phyloP scores from a whole-genome alignment of 495 filamentous ascomycete species.

The Hypoxylon fragiforme region DNA sequence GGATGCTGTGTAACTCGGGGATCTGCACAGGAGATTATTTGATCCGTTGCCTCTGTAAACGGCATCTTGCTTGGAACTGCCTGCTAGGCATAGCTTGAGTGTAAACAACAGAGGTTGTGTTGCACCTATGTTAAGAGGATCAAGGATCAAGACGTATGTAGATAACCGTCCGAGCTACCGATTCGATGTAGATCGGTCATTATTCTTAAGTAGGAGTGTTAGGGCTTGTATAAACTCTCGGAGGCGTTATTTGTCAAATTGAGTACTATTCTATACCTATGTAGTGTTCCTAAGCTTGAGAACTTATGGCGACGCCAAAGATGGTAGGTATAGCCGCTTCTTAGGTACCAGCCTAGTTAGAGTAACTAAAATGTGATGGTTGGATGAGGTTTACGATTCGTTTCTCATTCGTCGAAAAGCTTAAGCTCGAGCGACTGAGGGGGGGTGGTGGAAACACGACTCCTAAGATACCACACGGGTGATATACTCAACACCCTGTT shows the following conservation, averaged over 20 bases:
- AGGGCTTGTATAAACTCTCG: no score
- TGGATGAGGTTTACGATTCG: background rate
- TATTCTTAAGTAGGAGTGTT: no score
- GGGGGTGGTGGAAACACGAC: background rate
- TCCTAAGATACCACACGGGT: no score
- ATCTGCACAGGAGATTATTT: conserved; percentile 34
- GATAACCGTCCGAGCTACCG: conserved; percentile 31
- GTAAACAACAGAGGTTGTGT: conserved; percentile 15
- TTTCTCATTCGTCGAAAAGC: background rate
- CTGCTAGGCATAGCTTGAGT: no score
- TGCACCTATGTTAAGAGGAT: conserved; percentile 25
- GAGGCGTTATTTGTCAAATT: no score
- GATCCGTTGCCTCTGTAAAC: conserved; percentile 25
- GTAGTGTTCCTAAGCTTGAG: no score
- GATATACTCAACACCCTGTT: no score
- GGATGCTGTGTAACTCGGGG: conserved; percentile 28
- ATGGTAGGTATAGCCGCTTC: no score
- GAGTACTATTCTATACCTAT: no score
- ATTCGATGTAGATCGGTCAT: background rate
- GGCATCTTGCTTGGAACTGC: conserved; percentile 23
- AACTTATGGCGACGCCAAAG: no score
- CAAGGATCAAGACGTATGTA: conserved; percentile 29
- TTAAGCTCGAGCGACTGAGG: background rate
- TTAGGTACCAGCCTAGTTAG: no score
- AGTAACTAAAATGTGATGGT: background rate